A percentile compares a stretch with the other conserved stretches of the same genome.
These are phyloP conservation scores for Pythium coloratum DNA, from an alignment of 352 stramenopile genomes.

Conservation along the genomic window DNA sequence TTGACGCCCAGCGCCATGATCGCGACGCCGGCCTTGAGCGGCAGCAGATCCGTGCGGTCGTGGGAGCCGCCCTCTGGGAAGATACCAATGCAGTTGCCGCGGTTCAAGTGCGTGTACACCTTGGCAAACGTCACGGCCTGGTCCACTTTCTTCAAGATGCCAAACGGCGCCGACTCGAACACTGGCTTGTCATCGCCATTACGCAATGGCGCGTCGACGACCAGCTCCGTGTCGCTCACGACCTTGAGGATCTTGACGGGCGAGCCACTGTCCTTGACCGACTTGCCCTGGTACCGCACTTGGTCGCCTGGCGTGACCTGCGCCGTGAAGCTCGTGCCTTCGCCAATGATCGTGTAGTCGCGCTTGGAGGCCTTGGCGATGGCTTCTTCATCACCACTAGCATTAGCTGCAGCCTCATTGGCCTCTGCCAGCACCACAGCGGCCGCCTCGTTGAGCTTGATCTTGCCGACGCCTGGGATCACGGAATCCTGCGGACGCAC, in stretches of 20 bases:
- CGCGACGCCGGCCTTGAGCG: constrained; percentile 97
- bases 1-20: constrained; percentile 97
- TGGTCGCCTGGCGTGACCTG: constrained; percentile 80
- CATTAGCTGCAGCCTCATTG: background rate
- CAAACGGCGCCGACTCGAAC: constrained; percentile 57
- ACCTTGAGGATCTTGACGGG: constrained; percentile 86
- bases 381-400: constrained; percentile 26
- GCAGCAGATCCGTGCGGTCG: constrained; percentile 96
- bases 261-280: constrained; percentile 76
- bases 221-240: constrained; percentile 82
- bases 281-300: constrained; percentile 73
- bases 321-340: constrained; percentile 73
- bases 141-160: constrained; percentile 91
- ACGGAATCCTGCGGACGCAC: constrained; percentile 95
- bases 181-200: constrained; percentile 40
- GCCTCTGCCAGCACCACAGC: constrained; percentile 24
- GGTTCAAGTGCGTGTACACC: constrained; percentile 90
- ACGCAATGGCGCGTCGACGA: constrained; percentile 53
- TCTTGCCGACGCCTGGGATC: constrained; percentile 58
- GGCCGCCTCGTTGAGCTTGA: constrained; percentile 50
- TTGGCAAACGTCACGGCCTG: constrained; percentile 91
- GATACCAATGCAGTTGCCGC: constrained; percentile 93
- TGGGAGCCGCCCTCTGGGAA: constrained; percentile 98
- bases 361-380: constrained; percentile 1
- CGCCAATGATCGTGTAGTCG: constrained; percentile 52